phyloP scores from a whole-genome alignment of 2,329 filamentous ascomycete genomes.

The Didymella keratinophila region DNA sequence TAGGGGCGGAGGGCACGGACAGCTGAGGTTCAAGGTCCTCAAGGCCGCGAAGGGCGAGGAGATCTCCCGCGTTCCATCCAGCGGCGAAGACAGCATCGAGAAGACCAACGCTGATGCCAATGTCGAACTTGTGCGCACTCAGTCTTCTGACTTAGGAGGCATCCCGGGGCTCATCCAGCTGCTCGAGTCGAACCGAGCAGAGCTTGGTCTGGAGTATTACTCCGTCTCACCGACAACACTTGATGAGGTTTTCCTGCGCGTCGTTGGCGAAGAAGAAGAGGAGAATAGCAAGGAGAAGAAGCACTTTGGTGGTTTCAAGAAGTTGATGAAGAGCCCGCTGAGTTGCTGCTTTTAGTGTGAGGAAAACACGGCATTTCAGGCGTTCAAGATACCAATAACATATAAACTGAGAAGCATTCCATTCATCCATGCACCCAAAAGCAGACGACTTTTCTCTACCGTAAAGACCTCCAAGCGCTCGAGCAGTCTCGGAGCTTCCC shows the following conservation, averaged over 20 bases:
- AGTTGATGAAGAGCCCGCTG: neutral
- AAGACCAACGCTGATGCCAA: slow-evolving; percentile 28
- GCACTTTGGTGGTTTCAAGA: slow-evolving; percentile 4
- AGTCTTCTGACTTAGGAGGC: slow-evolving; percentile 48
- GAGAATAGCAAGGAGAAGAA: slow-evolving; percentile 24
- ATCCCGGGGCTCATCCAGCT: slow-evolving; percentile 75
- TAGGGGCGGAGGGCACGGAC: slow-evolving; percentile 79
- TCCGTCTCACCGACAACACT: slow-evolving; percentile 86
- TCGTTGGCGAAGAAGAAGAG: slow-evolving; percentile 78
- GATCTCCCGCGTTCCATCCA: neutral
- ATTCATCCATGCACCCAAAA: neutral
- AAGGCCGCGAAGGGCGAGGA: slow-evolving; percentile 51
- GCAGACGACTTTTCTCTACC: neutral
- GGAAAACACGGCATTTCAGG: neutral
- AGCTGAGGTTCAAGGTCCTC: slow-evolving; percentile 83
- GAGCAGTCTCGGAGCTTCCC: neutral
- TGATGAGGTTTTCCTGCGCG: slow-evolving; percentile 88
- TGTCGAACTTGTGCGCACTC: slow-evolving; percentile 34
- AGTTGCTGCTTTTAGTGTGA: too few species aligned
- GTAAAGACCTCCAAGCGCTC: neutral
- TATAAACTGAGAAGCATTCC: neutral
- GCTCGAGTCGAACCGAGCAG: slow-evolving; percentile 74
- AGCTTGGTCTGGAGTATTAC: slow-evolving; percentile 81
- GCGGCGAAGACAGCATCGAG: slow-evolving; percentile 8
- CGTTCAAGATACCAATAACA: neutral